phyloP scores from a whole-genome alignment of 768 basidiomycete species.

The Pleurotus djamor region DNA sequence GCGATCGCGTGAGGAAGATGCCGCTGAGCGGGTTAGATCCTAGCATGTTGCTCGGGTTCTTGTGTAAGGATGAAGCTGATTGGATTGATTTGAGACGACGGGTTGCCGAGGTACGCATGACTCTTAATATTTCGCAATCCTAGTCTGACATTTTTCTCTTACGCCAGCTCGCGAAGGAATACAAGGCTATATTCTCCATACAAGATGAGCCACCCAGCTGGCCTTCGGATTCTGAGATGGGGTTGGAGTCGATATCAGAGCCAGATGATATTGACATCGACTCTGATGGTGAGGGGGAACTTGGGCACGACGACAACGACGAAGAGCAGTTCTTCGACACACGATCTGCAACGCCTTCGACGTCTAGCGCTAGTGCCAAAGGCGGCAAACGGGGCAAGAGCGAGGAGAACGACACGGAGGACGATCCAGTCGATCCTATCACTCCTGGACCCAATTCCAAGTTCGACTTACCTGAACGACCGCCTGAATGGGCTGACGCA shows the following conservation, averaged over 20 bases:
- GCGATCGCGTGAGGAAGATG: constrained; percentile 97
- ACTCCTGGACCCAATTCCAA: constrained; percentile 56
- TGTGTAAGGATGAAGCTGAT: constrained; percentile 79
- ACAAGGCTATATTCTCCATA: constrained; percentile 70
- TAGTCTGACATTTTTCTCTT: too few species aligned
- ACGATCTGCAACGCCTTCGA: constrained; percentile 34
- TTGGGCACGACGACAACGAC: constrained; percentile 26
- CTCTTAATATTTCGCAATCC: too few species aligned
- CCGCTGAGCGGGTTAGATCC: constrained; percentile 87
- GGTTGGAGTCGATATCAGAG: constrained; percentile 82
- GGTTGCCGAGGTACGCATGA: constrained; percentile 62
- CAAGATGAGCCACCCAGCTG: constrained; percentile 88
- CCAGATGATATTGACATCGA: constrained; percentile 62
- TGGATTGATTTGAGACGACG: constrained; percentile 80
- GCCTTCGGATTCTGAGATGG: constrained; percentile 76
- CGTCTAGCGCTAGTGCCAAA: constrained; percentile 33
- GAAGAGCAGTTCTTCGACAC: constrained; percentile 56
- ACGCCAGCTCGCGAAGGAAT: constrained; percentile 44
- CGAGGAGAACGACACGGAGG: constrained; percentile 67
- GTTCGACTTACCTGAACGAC: constrained; percentile 30
- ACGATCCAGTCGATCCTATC: constrained; percentile 68
- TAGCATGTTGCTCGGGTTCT: constrained; percentile 94
- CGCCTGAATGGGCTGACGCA: constrained; percentile 20
- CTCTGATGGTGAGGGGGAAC: constrained; percentile 23
- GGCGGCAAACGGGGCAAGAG: constrained; percentile 33